Conservation (phyloP, 352 stramenopile species). For the Elongisporangium prolatum region DNA sequence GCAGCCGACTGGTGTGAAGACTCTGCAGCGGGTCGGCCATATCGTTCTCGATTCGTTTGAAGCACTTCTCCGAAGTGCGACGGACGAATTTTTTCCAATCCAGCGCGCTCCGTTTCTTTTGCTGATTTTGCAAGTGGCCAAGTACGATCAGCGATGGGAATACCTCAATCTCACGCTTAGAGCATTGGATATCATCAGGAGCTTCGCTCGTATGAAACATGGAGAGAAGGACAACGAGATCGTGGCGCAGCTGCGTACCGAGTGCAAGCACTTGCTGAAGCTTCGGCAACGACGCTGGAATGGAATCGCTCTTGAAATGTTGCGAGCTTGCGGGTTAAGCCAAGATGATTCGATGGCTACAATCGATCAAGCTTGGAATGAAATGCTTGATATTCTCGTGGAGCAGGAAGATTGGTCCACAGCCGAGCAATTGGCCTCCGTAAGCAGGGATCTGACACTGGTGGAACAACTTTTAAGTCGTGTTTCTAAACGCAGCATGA, state of each 20-base stretch:
- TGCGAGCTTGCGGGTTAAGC: conserved; percentile 11
- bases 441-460: conserved; percentile 17
- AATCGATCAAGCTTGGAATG: conserved; percentile 1
- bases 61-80: neutral
- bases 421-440: conserved; percentile 29
- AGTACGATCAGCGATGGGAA: conserved; percentile 24
- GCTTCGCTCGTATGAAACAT: neutral
- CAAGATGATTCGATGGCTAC: neutral
- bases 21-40: conserved; percentile 45
- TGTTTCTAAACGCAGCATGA: conserved; percentile 30
- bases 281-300: conserved; percentile 25
- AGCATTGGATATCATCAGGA: conserved; percentile 19
- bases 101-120: conserved; percentile 1
- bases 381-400: conserved; percentile 25
- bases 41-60: conserved; percentile 57
- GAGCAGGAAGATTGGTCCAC: conserved; percentile 44
- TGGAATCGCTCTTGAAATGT: conserved; percentile 38
- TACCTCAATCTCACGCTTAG: conserved; percentile 45
- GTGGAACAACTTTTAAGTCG: conserved; percentile 25
- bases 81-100: conserved; percentile 3
- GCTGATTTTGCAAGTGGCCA: conserved; percentile 21
- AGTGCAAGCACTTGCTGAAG: neutral
- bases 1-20: conserved; percentile 15
- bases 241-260: neutral
- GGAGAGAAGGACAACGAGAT: neutral